These are phyloP conservation scores for Alternaria consortialis DNA, from an alignment of 2,329 filamentous ascomycete species.

Conservation along the genomic window DNA sequence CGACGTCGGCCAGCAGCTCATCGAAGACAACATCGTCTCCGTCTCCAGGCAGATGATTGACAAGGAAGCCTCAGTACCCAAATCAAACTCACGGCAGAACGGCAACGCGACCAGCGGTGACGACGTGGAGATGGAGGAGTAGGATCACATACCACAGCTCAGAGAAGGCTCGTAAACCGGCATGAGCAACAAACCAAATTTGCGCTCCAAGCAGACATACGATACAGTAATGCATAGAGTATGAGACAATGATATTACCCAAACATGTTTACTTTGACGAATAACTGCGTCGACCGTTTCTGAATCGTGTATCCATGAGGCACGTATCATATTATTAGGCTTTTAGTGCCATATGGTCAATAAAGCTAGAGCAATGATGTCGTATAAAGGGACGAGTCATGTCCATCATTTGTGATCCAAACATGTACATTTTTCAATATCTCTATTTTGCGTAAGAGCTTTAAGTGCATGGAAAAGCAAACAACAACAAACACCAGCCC, in stretches of 20 bases:
- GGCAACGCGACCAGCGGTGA: slow-evolving; percentile 38
- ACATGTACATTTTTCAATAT: neutral
- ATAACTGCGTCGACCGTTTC: neutral
- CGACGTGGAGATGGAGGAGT: slow-evolving; percentile 40
- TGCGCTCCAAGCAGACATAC: slow-evolving; percentile 7
- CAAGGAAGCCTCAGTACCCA: slow-evolving; percentile 94
- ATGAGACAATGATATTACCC: slow-evolving; percentile 21
- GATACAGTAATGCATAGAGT: slow-evolving; percentile 23
- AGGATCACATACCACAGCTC: neutral
- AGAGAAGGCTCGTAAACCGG: neutral
- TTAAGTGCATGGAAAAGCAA: neutral
- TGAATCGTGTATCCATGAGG: neutral
- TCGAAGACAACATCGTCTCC: slow-evolving; percentile 98
- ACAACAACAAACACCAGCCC: neutral
- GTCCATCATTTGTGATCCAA: neutral
- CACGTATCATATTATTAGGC: neutral
- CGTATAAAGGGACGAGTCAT: no score
- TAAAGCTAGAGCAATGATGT: neutral
- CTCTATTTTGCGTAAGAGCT: neutral
- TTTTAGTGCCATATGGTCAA: no score
- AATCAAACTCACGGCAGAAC: slow-evolving; percentile 41
- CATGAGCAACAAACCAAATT: neutral
- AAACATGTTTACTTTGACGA: neutral
- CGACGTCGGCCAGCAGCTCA: slow-evolving; percentile 93
- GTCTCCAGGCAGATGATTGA: slow-evolving; percentile 99